Evolutionary conservation across 768 basidiomycete species (phyloP).

Genomic region (Fistulinella prunicolor): DNA sequence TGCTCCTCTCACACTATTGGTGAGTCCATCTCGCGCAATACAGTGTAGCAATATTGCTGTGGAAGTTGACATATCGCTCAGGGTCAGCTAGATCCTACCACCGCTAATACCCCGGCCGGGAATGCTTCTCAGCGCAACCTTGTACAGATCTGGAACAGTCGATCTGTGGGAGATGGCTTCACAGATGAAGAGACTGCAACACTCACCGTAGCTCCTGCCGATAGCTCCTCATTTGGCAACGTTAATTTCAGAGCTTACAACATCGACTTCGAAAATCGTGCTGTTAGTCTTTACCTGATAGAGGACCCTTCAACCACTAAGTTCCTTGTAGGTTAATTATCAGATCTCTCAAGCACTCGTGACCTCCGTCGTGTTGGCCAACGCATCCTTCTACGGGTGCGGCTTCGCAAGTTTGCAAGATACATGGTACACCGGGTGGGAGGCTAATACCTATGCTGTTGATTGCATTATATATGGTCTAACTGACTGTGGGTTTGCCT

Average conservation of each 20-base stretch:
- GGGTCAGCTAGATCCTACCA: conserved; percentile 50
- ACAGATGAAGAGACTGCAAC: conserved; percentile 61
- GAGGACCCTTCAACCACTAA: not conserved
- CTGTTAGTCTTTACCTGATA: conserved; percentile 38
- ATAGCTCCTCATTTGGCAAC: conserved; percentile 49
- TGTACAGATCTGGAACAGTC: conserved; percentile 52
- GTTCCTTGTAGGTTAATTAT: conserved; percentile 44
- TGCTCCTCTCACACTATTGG: conserved; percentile 56
- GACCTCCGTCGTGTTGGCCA: conserved; percentile 60
- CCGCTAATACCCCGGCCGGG: conserved; percentile 38
- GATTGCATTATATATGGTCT: conserved; percentile 63
- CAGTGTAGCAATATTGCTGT: not conserved
- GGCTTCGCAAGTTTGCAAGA: conserved; percentile 15
- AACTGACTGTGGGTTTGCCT: conserved; percentile 52
- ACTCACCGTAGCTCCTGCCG: conserved; percentile 52
- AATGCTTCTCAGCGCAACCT: conserved; percentile 46
- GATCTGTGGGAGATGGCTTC: conserved; percentile 40
- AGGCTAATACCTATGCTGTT: conserved; percentile 55
- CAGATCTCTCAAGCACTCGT: conserved; percentile 61
- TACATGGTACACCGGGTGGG: conserved; percentile 63
- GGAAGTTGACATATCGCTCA: conserved; percentile 10
- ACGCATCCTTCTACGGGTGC: conserved; percentile 51
- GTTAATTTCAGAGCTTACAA: conserved; percentile 63
- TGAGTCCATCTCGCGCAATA: conserved; percentile 21
- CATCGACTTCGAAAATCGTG: conserved; percentile 63